Evolutionary conservation across 2,329 filamentous ascomycete genomes (phyloP).

Genomic region (Fusarium globosum): DNA sequence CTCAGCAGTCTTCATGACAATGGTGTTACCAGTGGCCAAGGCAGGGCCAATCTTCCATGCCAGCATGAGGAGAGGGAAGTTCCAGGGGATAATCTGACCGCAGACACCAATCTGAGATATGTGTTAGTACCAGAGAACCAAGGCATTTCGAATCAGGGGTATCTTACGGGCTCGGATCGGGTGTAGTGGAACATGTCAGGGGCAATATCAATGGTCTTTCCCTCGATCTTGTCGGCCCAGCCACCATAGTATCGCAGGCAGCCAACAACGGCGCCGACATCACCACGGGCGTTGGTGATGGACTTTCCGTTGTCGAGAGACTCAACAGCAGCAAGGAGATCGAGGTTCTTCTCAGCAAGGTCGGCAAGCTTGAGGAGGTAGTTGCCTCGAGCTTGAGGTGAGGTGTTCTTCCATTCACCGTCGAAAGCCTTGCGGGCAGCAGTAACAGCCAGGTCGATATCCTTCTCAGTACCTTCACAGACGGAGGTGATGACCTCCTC

Average conservation of each 20-base stretch:
- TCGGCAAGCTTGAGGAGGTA: slow-evolving; percentile 82
- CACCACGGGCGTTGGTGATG: slow-evolving; percentile 78
- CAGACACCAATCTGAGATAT: slow-evolving; percentile 72
- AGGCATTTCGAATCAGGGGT: background rate
- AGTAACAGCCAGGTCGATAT: slow-evolving; percentile 81
- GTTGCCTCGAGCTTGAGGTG: slow-evolving; percentile 77
- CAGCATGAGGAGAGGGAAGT: slow-evolving; percentile 85
- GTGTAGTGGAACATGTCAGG: slow-evolving; percentile 88
- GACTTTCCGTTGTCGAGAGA: slow-evolving; percentile 91
- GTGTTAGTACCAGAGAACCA: slow-evolving; percentile 20
- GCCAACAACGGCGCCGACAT: slow-evolving; percentile 74
- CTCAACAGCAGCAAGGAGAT: slow-evolving; percentile 84
- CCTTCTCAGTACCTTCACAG: slow-evolving; percentile 88
- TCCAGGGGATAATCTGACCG: slow-evolving; percentile 91
- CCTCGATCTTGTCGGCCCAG: slow-evolving; percentile 91
- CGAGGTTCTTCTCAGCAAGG: slow-evolving; percentile 80
- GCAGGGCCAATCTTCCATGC: slow-evolving; percentile 86
- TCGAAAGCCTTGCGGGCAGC: slow-evolving; percentile 90
- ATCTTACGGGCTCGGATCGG: slow-evolving; percentile 73
- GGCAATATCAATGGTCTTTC: slow-evolving; percentile 85
- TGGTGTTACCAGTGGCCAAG: slow-evolving; percentile 76
- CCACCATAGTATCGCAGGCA: slow-evolving; percentile 81
- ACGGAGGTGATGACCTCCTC: slow-evolving; percentile 88
- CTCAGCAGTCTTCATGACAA: slow-evolving; percentile 81
- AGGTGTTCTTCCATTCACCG: slow-evolving; percentile 73